Base-by-base conservation (phyloP, 2,329 filamentous ascomycete species). In the Plenodomus biglobosus region DNA sequence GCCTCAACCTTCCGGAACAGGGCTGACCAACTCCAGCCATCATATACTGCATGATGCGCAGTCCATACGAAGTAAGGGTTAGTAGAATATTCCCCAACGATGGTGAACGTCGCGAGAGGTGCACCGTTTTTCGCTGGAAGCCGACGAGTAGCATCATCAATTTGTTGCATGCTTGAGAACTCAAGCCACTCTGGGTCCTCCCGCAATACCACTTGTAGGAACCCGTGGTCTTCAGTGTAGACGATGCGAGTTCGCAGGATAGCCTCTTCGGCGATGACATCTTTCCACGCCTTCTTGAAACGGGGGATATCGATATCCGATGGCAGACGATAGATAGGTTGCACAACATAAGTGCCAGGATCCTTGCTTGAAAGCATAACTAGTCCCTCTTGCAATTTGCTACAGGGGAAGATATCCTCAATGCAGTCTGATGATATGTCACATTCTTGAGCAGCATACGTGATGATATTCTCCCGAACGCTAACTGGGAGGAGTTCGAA, bases 231-330 rank as follows among this genome's bases (percentile, higher is more conserved):
- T 17, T 68, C 64, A 6, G 59, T 62, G 30, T 65, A 64, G 3
- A 70, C 53, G 21, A 71, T 60, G 3, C 78, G 72, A 19, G 78
- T 80, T 17, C 78, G 71, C 7, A 81, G 63, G 24, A 79, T 77
- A 18, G 75, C 71, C 37, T 76, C 67, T 21, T 73, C 65, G 3
- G 69, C 59, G 15, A 77, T 71, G 16, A 75, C 71, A 4, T 63
- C 62, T 42, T 77, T 69, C 77, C 78, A 81, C 1, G 77, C 72
- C 10, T 66, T 48, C 48, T 75, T 74, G 62, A 80, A 78, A 3
- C 57, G 58, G 4, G 51, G 24, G 6, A 68, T 34, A 40, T 70
- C 56, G 8, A 61, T 59, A n/a, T 62, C 49, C 2, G 53, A n/a
- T 15, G 66, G 66, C 10, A 70, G 45, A 16, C 68, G 66, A 55